Evolutionary conservation across 768 basidiomycete genomes (phyloP).

Genomic region (Mycena filopes): DNA sequence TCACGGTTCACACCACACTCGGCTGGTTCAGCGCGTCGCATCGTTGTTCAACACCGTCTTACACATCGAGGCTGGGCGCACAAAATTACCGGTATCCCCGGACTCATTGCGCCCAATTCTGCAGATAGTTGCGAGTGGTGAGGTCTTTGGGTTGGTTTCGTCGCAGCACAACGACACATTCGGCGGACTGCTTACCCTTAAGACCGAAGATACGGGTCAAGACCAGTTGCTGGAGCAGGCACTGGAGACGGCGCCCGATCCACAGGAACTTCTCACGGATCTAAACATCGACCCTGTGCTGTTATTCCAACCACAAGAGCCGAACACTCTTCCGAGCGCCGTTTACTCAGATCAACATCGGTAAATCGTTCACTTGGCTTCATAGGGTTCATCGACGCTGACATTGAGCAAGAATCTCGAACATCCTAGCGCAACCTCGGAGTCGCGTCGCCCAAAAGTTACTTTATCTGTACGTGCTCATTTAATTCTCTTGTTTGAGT

Average conservation of each 20-base stretch:
- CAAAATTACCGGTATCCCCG: background rate
- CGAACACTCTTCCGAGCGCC: too few relatives aligned
- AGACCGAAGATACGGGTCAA: background rate
- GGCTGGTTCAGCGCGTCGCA: background rate
- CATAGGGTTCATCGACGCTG: too few relatives aligned
- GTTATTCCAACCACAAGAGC: background rate
- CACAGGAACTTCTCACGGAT: background rate
- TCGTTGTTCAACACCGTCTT: background rate
- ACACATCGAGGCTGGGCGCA: background rate
- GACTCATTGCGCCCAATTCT: background rate
- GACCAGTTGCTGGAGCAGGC: background rate
- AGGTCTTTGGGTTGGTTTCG: background rate
- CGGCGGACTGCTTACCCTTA: background rate
- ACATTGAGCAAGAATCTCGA: too few relatives aligned
- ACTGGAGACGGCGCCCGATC: background rate
- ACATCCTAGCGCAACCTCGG: too few relatives aligned
- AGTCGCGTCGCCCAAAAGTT: too few relatives aligned
- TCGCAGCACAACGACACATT: slow-evolving; percentile 6
- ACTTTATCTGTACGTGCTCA: too few relatives aligned
- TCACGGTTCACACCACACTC: background rate
- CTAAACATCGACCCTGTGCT: background rate
- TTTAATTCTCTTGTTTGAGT: too few relatives aligned
- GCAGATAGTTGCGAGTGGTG: background rate
- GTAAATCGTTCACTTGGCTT: too few relatives aligned
- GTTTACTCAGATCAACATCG: too few relatives aligned